Conservation (phyloP, 2,329 filamentous ascomycete genomes). For the Tolypocladium ovalisporum region DNA sequence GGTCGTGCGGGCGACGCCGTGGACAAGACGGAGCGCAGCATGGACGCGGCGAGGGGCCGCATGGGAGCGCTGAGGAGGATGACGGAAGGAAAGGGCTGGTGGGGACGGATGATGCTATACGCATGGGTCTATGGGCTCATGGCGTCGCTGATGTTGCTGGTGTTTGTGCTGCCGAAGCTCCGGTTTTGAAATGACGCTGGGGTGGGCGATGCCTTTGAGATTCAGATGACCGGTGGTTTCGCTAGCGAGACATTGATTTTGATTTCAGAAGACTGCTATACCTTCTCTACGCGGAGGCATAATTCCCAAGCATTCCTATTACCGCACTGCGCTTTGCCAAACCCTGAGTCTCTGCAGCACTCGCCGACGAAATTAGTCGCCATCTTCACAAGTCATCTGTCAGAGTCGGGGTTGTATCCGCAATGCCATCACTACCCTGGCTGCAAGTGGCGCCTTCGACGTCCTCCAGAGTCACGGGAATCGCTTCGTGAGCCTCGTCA, state of each 20-base stretch:
- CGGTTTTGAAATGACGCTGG: conserved; percentile 49
- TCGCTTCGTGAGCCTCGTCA: neutral
- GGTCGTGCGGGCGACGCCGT: conserved; percentile 62
- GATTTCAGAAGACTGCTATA: neutral
- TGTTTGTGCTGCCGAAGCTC: conserved; percentile 80
- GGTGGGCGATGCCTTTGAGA: neutral
- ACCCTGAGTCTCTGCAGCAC: neutral
- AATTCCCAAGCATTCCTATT: neutral
- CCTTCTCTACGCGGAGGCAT: neutral
- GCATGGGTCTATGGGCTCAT: conserved; percentile 74
- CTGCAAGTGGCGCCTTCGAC: neutral
- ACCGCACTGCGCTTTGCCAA: neutral
- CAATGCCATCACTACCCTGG: neutral
- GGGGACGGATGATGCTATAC: conserved; percentile 74
- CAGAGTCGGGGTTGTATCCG: neutral
- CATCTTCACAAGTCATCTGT: neutral
- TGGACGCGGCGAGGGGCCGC: conserved; percentile 63
- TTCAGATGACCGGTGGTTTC: neutral
- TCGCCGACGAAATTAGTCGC: neutral
- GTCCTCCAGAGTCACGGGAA: neutral
- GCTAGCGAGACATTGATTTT: neutral
- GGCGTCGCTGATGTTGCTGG: conserved; percentile 65
- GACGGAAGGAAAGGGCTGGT: conserved; percentile 84
- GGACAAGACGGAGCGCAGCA: conserved; percentile 62
- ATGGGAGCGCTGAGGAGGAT: conserved; percentile 71